A percentile compares a stretch with the other conserved stretches of the same genome.
Conservation (phyloP, 805 yeast species). For the Torulaspora delbrueckii region DNA sequence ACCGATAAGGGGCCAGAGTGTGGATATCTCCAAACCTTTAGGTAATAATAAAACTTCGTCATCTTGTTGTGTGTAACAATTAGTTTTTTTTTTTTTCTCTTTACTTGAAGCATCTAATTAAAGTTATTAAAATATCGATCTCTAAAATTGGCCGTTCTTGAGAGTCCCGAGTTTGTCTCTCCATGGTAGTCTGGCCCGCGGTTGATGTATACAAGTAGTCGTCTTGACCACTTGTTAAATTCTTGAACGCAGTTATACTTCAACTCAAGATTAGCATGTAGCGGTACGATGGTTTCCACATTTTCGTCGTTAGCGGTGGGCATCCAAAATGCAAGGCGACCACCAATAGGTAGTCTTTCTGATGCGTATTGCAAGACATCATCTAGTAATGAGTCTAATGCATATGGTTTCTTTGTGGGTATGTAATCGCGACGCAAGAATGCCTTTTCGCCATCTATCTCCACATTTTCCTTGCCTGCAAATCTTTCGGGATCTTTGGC, state of each 20-base stretch:
- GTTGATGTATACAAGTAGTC: slow-evolving; percentile 75
- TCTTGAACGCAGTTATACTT: slow-evolving; percentile 76
- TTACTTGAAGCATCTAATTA: slow-evolving; percentile 24
- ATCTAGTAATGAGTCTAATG: slow-evolving; percentile 67
- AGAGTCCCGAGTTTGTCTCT: slow-evolving; percentile 39
- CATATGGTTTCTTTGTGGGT: slow-evolving; percentile 89
- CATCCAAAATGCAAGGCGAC: slow-evolving; percentile 94
- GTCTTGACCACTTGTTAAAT: slow-evolving; percentile 89
- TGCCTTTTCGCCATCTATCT: slow-evolving; percentile 78
- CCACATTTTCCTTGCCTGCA: slow-evolving; percentile 63
- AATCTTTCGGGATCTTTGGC: slow-evolving; percentile 65
- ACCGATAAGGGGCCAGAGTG: background rate
- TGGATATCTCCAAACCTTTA: slow-evolving; percentile 6
- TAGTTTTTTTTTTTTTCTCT: background rate
- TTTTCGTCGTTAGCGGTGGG: slow-evolving; percentile 91
- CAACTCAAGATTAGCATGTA: slow-evolving; percentile 67
- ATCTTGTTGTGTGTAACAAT: slow-evolving; percentile 18
- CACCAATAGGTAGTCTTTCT: slow-evolving; percentile 61
- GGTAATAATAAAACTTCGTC: slow-evolving; percentile 10
- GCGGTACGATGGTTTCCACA: slow-evolving; percentile 65
- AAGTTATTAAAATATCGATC: slow-evolving; percentile 73
- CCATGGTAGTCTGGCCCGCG: slow-evolving; percentile 54
- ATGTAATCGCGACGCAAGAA: slow-evolving; percentile 75
- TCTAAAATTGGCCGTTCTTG: slow-evolving; percentile 58
- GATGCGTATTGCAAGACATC: slow-evolving; percentile 75